Base-by-base conservation (phyloP, 345 rosid genomes). In the Chamaenerion angustifolium region DNA sequence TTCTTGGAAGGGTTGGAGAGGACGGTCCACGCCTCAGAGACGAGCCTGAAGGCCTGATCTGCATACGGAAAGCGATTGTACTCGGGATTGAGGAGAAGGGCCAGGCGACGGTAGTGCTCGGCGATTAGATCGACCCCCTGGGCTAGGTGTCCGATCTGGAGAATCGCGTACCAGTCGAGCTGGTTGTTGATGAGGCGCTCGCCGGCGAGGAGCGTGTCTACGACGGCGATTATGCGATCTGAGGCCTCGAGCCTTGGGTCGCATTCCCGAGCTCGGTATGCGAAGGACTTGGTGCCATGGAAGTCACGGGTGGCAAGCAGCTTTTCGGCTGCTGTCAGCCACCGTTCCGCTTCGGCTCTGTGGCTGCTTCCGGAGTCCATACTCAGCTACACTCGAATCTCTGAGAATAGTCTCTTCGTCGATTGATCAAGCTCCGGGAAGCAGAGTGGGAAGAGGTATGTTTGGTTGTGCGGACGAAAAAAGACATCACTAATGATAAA, bases 241-340 rank as follows among this genome's bases (percentile, higher is more conserved):
- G 93, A 76, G 13, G 68, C 67, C 37, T 79, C 77, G 23, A 77
- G 74, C 23, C 79, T 60, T 16, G 94, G 88, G 71, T 81, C 82
- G 12, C 83, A 77, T 44, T 73, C 95, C 5, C 95, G 72, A 9
- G 82, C 95, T 17, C 95, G 80, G 73, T 76, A 74, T 71, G 98
- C 98, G 52, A 81, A 87, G 40, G 70, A 77, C 59, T 76, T 66
- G 1, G 98, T 82, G 35, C 86, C 96, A 23, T 80, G 82, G 41
- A 84, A 72, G 58, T 92, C 98, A 14, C 70, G 82, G 0, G 95
- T 71, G 13, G 74, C 68, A 4, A 92, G 58, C 8, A 88, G 88
- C 77, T 88, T 92, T 74, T 82, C 95, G 9, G 96, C 81, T 43
- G 80, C 76, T 12, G 72, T 70, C 11, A 88, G 76, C 88, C 93